Conservation (phyloP, 345 rosid species). For the Eucalyptus virginea region DNA sequence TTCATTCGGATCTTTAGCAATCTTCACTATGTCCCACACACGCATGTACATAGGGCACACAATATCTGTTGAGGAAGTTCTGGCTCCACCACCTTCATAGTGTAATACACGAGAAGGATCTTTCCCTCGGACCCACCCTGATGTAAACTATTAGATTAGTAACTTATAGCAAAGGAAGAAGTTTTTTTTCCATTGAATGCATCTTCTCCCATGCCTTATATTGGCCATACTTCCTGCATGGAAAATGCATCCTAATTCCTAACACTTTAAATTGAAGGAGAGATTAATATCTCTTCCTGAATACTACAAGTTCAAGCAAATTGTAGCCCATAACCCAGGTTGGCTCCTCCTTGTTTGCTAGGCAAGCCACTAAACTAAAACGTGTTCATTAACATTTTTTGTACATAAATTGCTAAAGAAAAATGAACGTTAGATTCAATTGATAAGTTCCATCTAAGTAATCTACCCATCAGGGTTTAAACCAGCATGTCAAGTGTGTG, state of each 20-base stretch:
- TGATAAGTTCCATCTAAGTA: neutral
- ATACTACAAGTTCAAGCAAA: neutral
- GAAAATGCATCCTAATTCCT: neutral
- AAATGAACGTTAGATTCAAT: neutral
- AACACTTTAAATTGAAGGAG: neutral
- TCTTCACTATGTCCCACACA: slow-evolving; percentile 88
- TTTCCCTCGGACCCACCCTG: slow-evolving; percentile 89
- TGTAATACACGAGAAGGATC: slow-evolving; percentile 75
- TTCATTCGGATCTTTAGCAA: slow-evolving; percentile 83
- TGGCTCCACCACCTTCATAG: slow-evolving; percentile 98
- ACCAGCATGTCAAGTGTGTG: neutral
- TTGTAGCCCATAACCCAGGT: neutral
- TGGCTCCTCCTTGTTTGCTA: neutral
- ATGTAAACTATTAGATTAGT: slow-evolving; percentile 2
- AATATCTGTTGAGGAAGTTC: slow-evolving; percentile 83
- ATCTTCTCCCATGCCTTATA: neutral
- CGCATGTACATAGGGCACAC: slow-evolving; percentile 99
- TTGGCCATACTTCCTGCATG: neutral
- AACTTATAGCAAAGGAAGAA: neutral
- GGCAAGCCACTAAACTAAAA: neutral
- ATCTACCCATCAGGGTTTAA: neutral
- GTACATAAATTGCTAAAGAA: neutral
- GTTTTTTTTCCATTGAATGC: neutral
- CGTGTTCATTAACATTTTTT: neutral
- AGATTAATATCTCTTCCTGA: neutral